A percentile compares a stretch with the other conserved stretches of the same genome.
phyloP scores from a whole-genome alignment of 306 rosid species.

The Pyrus pyrifolia region DNA sequence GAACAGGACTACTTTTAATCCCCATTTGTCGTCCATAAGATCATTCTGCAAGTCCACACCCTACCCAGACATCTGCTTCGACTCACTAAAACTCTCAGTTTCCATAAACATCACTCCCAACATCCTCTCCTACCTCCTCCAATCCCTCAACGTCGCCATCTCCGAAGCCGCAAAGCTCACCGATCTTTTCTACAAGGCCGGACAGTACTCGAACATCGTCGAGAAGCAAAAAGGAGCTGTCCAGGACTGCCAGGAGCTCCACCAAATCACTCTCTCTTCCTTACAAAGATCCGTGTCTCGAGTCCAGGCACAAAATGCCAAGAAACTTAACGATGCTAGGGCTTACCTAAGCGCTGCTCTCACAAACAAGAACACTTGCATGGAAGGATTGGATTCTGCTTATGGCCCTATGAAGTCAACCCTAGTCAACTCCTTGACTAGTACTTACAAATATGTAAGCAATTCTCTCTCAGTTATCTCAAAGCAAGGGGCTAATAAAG shows the following conservation, averaged over 20 bases:
- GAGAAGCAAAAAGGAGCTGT: conserved; percentile 64
- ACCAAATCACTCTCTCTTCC: conserved; percentile 47
- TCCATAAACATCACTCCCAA: conserved; percentile 55
- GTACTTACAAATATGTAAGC: conserved; percentile 55
- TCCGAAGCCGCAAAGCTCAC: conserved; percentile 59
- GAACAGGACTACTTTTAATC: conserved; percentile 10
- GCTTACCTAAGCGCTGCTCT: conserved; percentile 75
- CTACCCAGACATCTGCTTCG: conserved; percentile 49
- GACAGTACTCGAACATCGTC: conserved; percentile 26
- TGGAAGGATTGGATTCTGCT: conserved; percentile 69
- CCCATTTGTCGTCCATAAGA: conserved; percentile 34
- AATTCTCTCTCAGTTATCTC: conserved; percentile 60
- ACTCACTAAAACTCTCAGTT: conserved; percentile 57
- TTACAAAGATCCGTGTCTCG: conserved; percentile 43
- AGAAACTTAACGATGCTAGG: conserved; percentile 43
- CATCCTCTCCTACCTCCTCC: conserved; percentile 49
- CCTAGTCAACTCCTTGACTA: conserved; percentile 35
- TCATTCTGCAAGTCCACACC: conserved; percentile 54
- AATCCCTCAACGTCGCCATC: conserved; percentile 46
- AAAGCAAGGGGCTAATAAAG: conserved; percentile 16
- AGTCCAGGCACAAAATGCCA: conserved; percentile 16
- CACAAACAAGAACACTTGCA: conserved; percentile 78
- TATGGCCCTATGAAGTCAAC: conserved; percentile 57
- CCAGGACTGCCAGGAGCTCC: conserved; percentile 68
- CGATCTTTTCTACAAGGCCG: conserved; percentile 32